A percentile compares a stretch with the other conserved stretches of the same genome.
phyloP scores from a whole-genome alignment of 805 yeast genomes.

The Metschnikowia picachoensis region DNA sequence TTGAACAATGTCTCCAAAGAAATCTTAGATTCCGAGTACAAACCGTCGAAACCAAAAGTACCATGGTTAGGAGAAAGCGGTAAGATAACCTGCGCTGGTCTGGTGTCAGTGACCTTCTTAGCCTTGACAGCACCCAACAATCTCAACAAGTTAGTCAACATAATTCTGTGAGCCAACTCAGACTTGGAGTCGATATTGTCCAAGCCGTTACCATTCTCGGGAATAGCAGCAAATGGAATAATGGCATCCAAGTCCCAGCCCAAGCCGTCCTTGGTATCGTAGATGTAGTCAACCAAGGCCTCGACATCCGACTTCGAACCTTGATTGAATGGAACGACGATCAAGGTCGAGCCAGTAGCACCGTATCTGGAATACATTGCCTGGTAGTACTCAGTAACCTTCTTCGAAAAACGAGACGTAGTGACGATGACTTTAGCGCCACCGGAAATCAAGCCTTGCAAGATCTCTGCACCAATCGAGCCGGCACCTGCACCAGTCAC shows the following conservation, averaged over 20 bases:
- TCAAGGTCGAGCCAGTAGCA: slow-evolving; percentile 84
- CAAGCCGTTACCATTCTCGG: slow-evolving; percentile 96
- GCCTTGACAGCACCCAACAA: slow-evolving; percentile 86
- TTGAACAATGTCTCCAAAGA: slow-evolving; percentile 94
- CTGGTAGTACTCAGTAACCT: slow-evolving; percentile 95
- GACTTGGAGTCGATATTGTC: slow-evolving; percentile 91
- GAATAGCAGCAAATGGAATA: slow-evolving; percentile 98
- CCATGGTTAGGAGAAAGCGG: slow-evolving; percentile 99
- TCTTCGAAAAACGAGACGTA: slow-evolving; percentile 90
- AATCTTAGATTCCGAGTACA: slow-evolving; percentile 95
- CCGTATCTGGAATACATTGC: slow-evolving; percentile 89
- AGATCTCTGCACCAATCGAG: slow-evolving; percentile 95
- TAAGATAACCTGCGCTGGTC: slow-evolving; percentile 96
- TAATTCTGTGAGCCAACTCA: slow-evolving; percentile 96
- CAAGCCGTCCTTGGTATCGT: slow-evolving; percentile 84
- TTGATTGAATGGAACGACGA: slow-evolving; percentile 98
- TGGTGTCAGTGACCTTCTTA: slow-evolving; percentile 81
- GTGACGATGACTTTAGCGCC: slow-evolving; percentile 98
- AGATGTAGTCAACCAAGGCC: slow-evolving; percentile 79
- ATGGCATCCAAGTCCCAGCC: slow-evolving; percentile 98
- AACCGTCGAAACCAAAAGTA: slow-evolving; percentile 96
- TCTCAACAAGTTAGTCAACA: slow-evolving; percentile 94
- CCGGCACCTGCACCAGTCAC: slow-evolving; percentile 99
- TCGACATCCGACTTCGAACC: slow-evolving; percentile 94
- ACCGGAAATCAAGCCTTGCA: slow-evolving; percentile 92